phyloP scores from a whole-genome alignment of 768 basidiomycete genomes.

The Mycena crocata region DNA sequence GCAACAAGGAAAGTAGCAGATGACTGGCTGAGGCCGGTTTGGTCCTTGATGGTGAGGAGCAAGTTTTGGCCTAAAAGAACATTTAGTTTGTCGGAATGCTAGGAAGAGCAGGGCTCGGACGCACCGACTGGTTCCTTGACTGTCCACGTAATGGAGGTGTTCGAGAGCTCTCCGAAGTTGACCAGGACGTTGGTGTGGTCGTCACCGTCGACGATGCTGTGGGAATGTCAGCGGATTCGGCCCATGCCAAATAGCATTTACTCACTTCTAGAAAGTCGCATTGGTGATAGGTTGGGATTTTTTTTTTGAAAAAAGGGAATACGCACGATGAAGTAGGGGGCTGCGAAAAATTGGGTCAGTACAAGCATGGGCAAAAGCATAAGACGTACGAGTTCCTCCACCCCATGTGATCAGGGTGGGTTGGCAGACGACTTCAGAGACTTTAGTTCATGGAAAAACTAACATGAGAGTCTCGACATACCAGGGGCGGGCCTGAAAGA shows the following conservation, averaged over 20 bases:
- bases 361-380: not conserved
- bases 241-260: not conserved
- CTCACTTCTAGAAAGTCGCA: slow-evolving; percentile 16
- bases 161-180: slow-evolving; percentile 9
- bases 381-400: slow-evolving; percentile 28
- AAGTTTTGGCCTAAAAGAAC: not conserved
- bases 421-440: slow-evolving; percentile 13
- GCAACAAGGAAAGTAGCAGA: slow-evolving; percentile 4
- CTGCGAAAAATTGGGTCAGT: slow-evolving; percentile 3
- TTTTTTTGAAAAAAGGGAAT: not conserved
- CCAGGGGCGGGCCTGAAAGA: slow-evolving; percentile 24
- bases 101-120: not conserved
- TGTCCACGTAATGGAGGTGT: slow-evolving; percentile 22
- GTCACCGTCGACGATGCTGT: slow-evolving; percentile 14
- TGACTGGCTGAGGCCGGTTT: slow-evolving; percentile 7
- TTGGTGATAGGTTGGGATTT: not conserved
- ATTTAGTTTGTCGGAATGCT: not conserved
- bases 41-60: slow-evolving; percentile 24
- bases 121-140: slow-evolving; percentile 8
- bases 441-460: slow-evolving; percentile 6
- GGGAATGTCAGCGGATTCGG: not conserved
- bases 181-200: slow-evolving; percentile 2
- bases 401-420: slow-evolving; percentile 19
- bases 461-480: not conserved
- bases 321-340: slow-evolving; percentile 28